Conservation (phyloP, 2,329 filamentous ascomycete species). For the Ophidiomyces ophidiicola region DNA sequence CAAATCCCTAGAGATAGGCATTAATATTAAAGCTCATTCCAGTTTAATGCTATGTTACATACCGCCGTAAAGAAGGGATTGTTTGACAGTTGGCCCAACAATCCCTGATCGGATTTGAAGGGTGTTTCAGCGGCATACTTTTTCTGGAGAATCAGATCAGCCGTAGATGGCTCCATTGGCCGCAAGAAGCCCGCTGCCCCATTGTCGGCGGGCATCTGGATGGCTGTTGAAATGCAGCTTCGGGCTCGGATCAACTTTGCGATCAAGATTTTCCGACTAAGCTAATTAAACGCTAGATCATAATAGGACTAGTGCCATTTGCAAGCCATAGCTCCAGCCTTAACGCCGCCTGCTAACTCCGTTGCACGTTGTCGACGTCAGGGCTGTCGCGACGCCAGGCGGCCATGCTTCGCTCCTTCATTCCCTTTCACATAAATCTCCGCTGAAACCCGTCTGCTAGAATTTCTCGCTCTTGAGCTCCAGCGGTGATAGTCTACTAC, state of each 20-base stretch:
- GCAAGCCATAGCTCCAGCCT: no score
- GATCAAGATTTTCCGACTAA: neutral
- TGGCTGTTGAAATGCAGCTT: conserved; percentile 1
- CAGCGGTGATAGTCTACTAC: no score
- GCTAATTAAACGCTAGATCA: neutral
- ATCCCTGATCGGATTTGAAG: conserved; percentile 27
- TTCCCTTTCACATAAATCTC: no score
- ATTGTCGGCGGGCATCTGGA: conserved; percentile 16
- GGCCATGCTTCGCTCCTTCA: no score
- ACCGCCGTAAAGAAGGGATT: conserved; percentile 43
- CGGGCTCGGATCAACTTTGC: neutral
- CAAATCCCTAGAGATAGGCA: conserved; percentile 51
- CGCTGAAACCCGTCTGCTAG: no score
- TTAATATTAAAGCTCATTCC: neutral
- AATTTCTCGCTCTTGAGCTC: no score
- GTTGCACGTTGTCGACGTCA: no score
- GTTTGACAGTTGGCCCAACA: conserved; percentile 35
- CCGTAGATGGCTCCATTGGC: conserved; percentile 31
- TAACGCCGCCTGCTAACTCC: no score
- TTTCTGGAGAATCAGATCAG: conserved; percentile 28
- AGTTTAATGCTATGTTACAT: conserved; percentile 15
- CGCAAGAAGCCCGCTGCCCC: conserved; percentile 13
- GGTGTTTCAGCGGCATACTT: conserved; percentile 22
- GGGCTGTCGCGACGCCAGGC: no score
- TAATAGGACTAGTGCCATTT: neutral